Base-by-base conservation (phyloP, 2,329 filamentous ascomycete species). In the Nothophoma quercina region DNA sequence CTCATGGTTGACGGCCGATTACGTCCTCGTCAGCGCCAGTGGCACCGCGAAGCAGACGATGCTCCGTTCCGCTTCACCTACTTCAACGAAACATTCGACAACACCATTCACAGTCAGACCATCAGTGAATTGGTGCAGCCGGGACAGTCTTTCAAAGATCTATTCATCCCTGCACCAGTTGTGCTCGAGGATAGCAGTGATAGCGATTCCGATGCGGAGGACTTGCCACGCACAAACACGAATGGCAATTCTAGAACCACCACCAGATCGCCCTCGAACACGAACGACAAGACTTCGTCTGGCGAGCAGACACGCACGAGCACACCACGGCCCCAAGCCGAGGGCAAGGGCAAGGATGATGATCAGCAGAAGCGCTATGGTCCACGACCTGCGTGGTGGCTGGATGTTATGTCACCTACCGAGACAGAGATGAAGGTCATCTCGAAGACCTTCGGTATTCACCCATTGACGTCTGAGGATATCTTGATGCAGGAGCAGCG, bases 401-500 rank as follows among this genome's bases (percentile, higher is more conserved):
- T 99, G 4, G 95, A 99, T 75, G 85, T 99, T 5, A 81, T 97
- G 19, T 90, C 85, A 35, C 95, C 95, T 1, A 97, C 93, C 0
- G 93, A 98, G 68, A 86, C 88, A 0, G 95, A 99, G 76, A 98
- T 99, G 95, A 93, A 93, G 71, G 86, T 95, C 7, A 83, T 99
- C 32, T 87, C 91, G 23, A 96, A 96, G 69, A 85, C 95, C 0
- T 99, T 99, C 70, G 91, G 92, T 13, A 97, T 99, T 55, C 95
- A 99, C 76, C 93, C 95, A 0, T 79, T 99, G 52, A 99, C 95
- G 0, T 88, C 91, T 1, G 95, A 99, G 74, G 95, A 99, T 71
- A 97, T 99, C 65, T 88, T 98, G 83, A 88, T 97, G 79, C 91
- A 98, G 73, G 95, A 99, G 78, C 90, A 93, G 32, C 93, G 95